Evolutionary conservation across 148 eudicot genomes (phyloP), one percentile per base, ranked within the genome.

Genomic region (Vaccinium vitisidaea): DNA sequence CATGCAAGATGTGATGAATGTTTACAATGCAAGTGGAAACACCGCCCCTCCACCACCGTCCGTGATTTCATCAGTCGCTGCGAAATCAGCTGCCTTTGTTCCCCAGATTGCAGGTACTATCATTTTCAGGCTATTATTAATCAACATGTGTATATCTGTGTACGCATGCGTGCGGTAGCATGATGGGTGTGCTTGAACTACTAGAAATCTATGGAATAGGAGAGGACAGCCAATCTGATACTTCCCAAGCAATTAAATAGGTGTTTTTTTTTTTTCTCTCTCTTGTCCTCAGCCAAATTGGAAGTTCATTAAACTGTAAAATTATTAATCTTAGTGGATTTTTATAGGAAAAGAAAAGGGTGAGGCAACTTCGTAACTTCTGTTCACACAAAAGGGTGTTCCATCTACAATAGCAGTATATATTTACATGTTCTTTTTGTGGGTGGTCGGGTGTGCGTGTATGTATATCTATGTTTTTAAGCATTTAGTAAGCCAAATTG

Each of bases 1-100:
- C 2, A 91, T 94, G 94, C 98, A 94, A 80, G 88, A 89, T 88
- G 90, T 83, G 5, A 91, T 96, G 97, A 92, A 88, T 89, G 86
- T 86, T 86, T 96, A 91, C 69, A 94, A 92, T 80, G 85, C 85
- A 11, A 79, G 71, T 19, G 87, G 71, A 43, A 73, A 61, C 82
- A 9, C 82, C 7, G 69, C 81, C 49, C 80, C 83, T 77, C 81
- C 86, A 13, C 86, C 87, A 4, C 80, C 87, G 2, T 54, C 83
- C 0, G 56, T 88, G 80, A 54, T 85, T 36, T 71, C 87, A 10
- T 59, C 90, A 49, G 58, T 63, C 14, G 79, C 82, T 30, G 14
- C 87, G 46, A 81, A 67, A 4, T 85, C 89, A 0, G 78, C 86
- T 23, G 27, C 86, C 67, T 8, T 88, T 52, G 55, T 76, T 69